These are phyloP conservation scores for Penicillium brevicompactum DNA, from an alignment of 2,329 filamentous ascomycete genomes.

Conservation along the genomic window DNA sequence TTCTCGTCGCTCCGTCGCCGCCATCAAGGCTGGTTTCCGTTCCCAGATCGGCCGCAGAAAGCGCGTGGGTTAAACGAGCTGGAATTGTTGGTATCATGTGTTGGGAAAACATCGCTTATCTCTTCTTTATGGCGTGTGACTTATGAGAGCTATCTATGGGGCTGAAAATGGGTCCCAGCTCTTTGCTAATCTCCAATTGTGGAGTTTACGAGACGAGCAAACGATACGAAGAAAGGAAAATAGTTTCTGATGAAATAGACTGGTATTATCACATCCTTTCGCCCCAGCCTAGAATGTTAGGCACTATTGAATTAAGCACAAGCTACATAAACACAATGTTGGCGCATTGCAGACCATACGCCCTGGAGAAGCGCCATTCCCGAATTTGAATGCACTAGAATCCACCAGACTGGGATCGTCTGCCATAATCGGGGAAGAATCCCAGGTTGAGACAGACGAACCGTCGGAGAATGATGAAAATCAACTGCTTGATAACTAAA, in stretches of 20 bases:
- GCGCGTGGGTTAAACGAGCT: constrained; percentile 72
- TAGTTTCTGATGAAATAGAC: background rate
- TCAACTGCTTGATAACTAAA: too few species aligned
- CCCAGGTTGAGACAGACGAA: too few species aligned
- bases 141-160: constrained; percentile 21
- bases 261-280: background rate
- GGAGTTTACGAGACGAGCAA: constrained; percentile 21
- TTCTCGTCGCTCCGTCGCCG: constrained; percentile 83
- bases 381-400: too few species aligned
- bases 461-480: too few species aligned
- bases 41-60: constrained; percentile 98
- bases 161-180: constrained; percentile 15
- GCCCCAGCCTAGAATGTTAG: background rate
- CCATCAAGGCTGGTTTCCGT: constrained; percentile 99
- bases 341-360: background rate
- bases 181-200: constrained; percentile 11
- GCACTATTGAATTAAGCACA: background rate
- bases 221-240: constrained; percentile 21
- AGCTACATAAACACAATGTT: background rate
- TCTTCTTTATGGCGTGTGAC: constrained; percentile 27
- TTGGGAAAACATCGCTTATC: constrained; percentile 19
- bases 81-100: constrained; percentile 13
- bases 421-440: too few species aligned
- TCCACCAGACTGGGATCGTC: too few species aligned
- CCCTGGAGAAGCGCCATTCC: too few species aligned